A percentile compares a stretch with the other conserved stretches of the same genome.
Conservation (phyloP, 257 asterid genomes). For the Fraxinus americana region DNA sequence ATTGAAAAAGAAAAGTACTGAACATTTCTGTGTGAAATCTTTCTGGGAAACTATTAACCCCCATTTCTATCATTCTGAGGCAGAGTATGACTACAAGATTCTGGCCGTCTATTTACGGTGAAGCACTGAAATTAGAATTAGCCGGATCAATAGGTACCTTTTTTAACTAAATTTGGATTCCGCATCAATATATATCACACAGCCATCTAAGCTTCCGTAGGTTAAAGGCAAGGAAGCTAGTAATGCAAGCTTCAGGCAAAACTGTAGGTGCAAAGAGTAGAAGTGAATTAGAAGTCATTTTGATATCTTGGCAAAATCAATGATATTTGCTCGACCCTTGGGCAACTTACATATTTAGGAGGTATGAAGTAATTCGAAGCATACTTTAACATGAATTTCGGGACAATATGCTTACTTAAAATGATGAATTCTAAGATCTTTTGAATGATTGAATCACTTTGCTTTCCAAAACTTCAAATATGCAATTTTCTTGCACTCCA, state of each 20-base stretch:
- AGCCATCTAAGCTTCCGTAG: conserved; percentile 79
- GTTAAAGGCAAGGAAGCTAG: conserved; percentile 70
- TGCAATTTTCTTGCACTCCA: too few species aligned
- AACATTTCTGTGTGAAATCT: conserved; percentile 51
- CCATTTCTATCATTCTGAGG: conserved; percentile 82
- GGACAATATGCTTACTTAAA: too few species aligned
- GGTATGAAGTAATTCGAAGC: neutral
- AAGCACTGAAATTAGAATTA: conserved; percentile 19
- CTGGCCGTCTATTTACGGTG: neutral
- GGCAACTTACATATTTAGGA: neutral
- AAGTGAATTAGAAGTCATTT: neutral
- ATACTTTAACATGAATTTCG: too few species aligned
- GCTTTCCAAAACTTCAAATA: too few species aligned
- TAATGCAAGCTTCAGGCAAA: conserved; percentile 80
- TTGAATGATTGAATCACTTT: too few species aligned
- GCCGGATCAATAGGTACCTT: conserved; percentile 43
- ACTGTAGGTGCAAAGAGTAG: conserved; percentile 42
- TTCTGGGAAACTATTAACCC: conserved; percentile 75
- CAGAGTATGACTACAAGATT: conserved; percentile 10
- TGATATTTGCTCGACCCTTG: neutral
- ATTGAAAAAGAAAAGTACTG: conserved; percentile 7
- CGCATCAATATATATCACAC: conserved; percentile 72
- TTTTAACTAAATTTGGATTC: conserved; percentile 85
- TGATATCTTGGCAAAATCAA: too few species aligned
- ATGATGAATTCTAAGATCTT: too few species aligned